Evolutionary conservation across 2,329 filamentous ascomycete genomes (phyloP).

Genomic region (Stachybotrys elegans): DNA sequence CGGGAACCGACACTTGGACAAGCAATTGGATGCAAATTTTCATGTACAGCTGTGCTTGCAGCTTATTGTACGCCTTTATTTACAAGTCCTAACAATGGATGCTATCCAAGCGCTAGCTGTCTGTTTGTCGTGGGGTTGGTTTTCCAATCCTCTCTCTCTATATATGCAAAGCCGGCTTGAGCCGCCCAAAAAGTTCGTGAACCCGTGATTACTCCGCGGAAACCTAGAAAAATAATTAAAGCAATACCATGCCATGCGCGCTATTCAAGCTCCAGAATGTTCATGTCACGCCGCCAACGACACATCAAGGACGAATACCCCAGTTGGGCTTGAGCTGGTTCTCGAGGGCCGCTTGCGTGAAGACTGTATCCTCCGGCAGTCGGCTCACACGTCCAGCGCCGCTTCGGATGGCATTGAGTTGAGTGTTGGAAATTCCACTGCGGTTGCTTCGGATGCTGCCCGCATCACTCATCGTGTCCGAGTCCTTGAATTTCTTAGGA

Average conservation of each 20-base stretch:
- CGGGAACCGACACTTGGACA: too few species aligned
- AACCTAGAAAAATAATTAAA: constrained; percentile 16
- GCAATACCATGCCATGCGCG: constrained; percentile 18
- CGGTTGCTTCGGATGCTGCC: constrained; percentile 62
- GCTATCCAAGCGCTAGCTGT: too few species aligned
- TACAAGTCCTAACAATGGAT: too few species aligned
- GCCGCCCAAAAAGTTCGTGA: constrained; percentile 23
- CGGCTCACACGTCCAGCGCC: constrained; percentile 85
- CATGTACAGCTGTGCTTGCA: too few species aligned
- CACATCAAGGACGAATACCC: constrained; percentile 43
- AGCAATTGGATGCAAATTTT: too few species aligned
- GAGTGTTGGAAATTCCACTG: constrained; percentile 67
- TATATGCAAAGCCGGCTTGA: too few species aligned
- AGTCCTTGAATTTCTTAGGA: constrained; percentile 66
- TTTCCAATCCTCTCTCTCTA: constrained; percentile 26
- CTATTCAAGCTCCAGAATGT: constrained; percentile 13
- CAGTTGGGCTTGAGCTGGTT: constrained; percentile 56
- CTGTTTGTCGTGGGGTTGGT: constrained; percentile 9
- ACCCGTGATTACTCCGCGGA: constrained; percentile 21
- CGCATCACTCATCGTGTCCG: constrained; percentile 56
- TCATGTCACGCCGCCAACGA: constrained; percentile 20
- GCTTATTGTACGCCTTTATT: too few species aligned
- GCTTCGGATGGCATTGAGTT: constrained; percentile 67
- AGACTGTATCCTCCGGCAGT: constrained; percentile 76
- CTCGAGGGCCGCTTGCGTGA: constrained; percentile 64